These are phyloP conservation scores for Priceomyces medius DNA, from an alignment of 805 yeast genomes.

Conservation along the genomic window DNA sequence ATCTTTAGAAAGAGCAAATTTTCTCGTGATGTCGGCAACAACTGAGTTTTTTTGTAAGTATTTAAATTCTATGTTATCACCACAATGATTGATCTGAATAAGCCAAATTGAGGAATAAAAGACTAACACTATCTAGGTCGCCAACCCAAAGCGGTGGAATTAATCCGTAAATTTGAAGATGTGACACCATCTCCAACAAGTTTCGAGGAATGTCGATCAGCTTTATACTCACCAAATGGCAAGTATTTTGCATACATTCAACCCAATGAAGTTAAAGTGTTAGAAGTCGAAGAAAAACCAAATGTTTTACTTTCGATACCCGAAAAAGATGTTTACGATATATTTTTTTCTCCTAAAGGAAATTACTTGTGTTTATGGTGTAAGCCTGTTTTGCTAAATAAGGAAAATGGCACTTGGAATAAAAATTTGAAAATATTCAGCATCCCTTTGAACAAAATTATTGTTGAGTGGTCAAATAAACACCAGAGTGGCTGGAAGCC, in stretches of 20 bases:
- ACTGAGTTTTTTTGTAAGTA: slow-evolving; percentile 42
- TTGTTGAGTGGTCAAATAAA: slow-evolving; percentile 69
- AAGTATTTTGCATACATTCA: slow-evolving; percentile 69
- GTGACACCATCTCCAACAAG: slow-evolving; percentile 37
- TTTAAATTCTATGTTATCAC: neutral
- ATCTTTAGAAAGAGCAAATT: neutral
- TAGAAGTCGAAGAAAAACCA: slow-evolving; percentile 52
- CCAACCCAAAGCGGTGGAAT: slow-evolving; percentile 55
- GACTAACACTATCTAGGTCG: slow-evolving; percentile 40
- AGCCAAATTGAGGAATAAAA: slow-evolving; percentile 1
- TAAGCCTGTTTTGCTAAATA: slow-evolving; percentile 65
- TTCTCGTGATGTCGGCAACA: slow-evolving; percentile 28
- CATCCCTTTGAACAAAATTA: slow-evolving; percentile 45
- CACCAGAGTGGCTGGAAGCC: slow-evolving; percentile 90
- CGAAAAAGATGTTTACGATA: slow-evolving; percentile 69
- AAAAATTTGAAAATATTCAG: slow-evolving; percentile 81
- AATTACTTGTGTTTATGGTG: slow-evolving; percentile 85
- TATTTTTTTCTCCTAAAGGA: slow-evolving; percentile 88
- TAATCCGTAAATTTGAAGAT: slow-evolving; percentile 44
- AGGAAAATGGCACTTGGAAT: slow-evolving; percentile 69
- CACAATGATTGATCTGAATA: neutral
- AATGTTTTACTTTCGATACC: slow-evolving; percentile 46
- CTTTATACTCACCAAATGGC: slow-evolving; percentile 70
- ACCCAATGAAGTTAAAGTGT: slow-evolving; percentile 56
- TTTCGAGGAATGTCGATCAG: slow-evolving; percentile 54